Conservation (phyloP, 352 stramenopile genomes). For the Phytophthora cactorum region DNA sequence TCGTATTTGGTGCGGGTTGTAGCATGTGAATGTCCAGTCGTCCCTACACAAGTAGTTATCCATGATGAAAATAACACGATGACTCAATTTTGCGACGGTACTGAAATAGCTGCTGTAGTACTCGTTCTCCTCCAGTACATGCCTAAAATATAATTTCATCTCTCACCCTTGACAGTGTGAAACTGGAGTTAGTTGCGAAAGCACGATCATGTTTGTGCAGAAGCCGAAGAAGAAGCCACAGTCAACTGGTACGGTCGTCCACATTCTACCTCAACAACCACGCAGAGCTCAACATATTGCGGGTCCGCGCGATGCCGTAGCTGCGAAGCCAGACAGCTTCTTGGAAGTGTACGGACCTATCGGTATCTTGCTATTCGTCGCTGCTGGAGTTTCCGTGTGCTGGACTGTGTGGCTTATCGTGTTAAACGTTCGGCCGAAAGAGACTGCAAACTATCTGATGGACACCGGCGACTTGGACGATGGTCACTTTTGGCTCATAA, state of each 20-base stretch:
- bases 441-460: constrained; percentile 55
- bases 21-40: not conserved
- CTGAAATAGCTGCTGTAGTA: not conserved
- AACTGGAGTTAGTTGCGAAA: no score
- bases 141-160: not conserved
- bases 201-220: not conserved
- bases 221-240: not conserved
- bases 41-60: no score
- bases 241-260: not conserved
- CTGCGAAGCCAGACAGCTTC: constrained; percentile 14
- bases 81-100: not conserved
- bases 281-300: not conserved
- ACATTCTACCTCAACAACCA: not conserved
- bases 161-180: not conserved
- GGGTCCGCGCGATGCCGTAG: not conserved
- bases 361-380: constrained; percentile 18
- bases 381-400: constrained; percentile 22
- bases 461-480: constrained; percentile 51
- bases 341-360: constrained; percentile 25
- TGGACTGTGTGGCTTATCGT: constrained; percentile 46
- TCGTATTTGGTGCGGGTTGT: not conserved
- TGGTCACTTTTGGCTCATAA: constrained; percentile 55
- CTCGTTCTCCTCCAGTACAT: not conserved
- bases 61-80: not conserved
- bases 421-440: constrained; percentile 40